A percentile compares a stretch with the other conserved stretches of the same genome.
phyloP scores from a whole-genome alignment of 495 filamentous ascomycete genomes.

The Lasiosphaeris hirsuta region DNA sequence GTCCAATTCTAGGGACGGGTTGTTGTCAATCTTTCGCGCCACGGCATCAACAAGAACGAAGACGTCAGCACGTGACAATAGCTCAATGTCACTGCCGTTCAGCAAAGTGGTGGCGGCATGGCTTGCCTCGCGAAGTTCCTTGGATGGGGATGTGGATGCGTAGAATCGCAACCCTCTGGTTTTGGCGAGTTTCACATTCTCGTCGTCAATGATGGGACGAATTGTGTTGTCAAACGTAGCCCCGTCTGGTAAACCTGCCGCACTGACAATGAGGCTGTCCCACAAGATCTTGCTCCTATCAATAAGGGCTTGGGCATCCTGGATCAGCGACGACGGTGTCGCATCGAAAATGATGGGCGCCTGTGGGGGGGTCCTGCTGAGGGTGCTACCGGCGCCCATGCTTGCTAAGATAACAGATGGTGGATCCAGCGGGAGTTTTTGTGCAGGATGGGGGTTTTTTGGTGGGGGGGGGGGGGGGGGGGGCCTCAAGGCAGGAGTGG shows the following conservation, averaged over 20 bases:
- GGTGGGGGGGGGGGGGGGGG: too few species aligned
- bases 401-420: not conserved
- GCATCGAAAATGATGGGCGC: not conserved
- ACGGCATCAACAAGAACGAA: not conserved
- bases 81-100: not conserved
- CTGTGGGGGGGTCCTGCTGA: not conserved
- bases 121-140: constrained; percentile 3
- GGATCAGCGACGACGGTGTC: not conserved
- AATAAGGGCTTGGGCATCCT: not conserved
- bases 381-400: not conserved
- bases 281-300: not conserved
- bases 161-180: not conserved
- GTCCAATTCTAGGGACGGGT: not conserved
- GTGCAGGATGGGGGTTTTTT: too few species aligned
- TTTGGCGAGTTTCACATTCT: not conserved
- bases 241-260: not conserved
- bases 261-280: not conserved
- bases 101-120: not conserved
- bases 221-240: constrained; percentile 2
- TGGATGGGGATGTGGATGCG: constrained; percentile 1
- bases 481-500: too few species aligned
- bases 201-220: constrained; percentile 2
- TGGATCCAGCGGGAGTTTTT: not conserved
- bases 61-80: not conserved
- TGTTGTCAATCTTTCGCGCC: not conserved